Evolutionary conservation across 2,329 filamentous ascomycete species (phyloP).

Genomic region (Macrophomina phaseolina): DNA sequence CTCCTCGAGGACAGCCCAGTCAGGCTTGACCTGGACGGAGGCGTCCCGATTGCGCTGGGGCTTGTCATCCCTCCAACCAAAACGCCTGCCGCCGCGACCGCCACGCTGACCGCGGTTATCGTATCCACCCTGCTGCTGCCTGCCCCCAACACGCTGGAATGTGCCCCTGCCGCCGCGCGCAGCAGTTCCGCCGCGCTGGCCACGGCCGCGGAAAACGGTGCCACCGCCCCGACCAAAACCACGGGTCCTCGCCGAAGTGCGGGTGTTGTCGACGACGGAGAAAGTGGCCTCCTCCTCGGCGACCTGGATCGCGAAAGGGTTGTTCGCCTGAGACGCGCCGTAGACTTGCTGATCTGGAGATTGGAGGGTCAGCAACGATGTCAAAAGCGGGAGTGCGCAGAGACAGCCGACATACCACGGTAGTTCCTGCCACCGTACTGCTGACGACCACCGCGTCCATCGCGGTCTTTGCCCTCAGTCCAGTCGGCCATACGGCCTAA

Average conservation of each 20-base stretch:
- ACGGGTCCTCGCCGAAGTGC: conserved; percentile 82
- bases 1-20: conserved; percentile 96
- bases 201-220: conserved; percentile 82
- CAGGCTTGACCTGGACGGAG: conserved; percentile 92
- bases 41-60: conserved; percentile 94
- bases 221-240: conserved; percentile 84
- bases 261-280: conserved; percentile 95
- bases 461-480: conserved; percentile 86
- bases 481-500: conserved; percentile 99
- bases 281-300: conserved; percentile 97
- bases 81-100: conserved; percentile 79
- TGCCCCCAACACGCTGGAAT: conserved; percentile 73
- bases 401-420: conserved; percentile 69
- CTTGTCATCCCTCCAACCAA: conserved; percentile 99
- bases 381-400: neutral
- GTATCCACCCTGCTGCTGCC: conserved; percentile 71
- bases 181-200: conserved; percentile 75
- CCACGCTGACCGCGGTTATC: conserved; percentile 73
- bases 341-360: conserved; percentile 90
- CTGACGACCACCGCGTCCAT: conserved; percentile 75
- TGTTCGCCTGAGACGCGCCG: conserved; percentile 81
- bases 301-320: conserved; percentile 82
- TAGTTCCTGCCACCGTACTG: conserved; percentile 88
- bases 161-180: conserved; percentile 73
- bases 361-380: conserved; percentile 8